A percentile compares a stretch with the other conserved stretches of the same genome.
phyloP scores from a whole-genome alignment of 305 asterid genomes.

The Fraxinus ornus region DNA sequence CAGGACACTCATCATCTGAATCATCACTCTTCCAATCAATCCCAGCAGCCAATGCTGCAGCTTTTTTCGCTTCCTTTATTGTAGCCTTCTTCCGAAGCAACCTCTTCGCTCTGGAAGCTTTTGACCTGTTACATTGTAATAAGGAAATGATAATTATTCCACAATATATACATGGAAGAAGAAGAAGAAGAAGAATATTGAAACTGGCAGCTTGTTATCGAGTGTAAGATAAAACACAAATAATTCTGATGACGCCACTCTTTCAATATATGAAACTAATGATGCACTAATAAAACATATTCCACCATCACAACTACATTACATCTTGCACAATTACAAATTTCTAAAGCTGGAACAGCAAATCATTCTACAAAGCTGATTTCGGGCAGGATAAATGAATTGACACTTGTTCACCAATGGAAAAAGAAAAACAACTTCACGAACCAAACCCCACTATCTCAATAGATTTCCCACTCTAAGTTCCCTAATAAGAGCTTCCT shows the following conservation, averaged over 20 bases:
- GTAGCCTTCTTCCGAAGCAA: slow-evolving; percentile 54
- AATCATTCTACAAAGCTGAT: neutral
- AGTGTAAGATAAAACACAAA: neutral
- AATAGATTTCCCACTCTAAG: neutral
- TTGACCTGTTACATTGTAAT: slow-evolving; percentile 16
- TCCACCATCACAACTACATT: neutral
- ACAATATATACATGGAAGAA: neutral
- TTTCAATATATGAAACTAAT: neutral
- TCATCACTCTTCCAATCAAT: slow-evolving; percentile 73
- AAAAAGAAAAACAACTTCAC: neutral
- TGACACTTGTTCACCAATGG: neutral
- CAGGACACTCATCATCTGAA: slow-evolving; percentile 70
- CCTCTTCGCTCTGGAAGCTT: slow-evolving; percentile 78
- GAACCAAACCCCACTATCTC: neutral
- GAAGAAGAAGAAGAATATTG: neutral
- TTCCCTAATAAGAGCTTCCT: neutral
- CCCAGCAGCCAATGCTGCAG: slow-evolving; percentile 81
- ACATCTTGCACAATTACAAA: neutral
- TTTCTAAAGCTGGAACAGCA: neutral
- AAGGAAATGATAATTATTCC: neutral
- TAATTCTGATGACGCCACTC: neutral
- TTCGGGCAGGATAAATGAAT: neutral
- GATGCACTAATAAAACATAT: neutral
- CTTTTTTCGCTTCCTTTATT: slow-evolving; percentile 52
- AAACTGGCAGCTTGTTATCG: slow-evolving; percentile 5